phyloP scores from a whole-genome alignment of 805 yeast genomes.

The Zygotorulaspora florentina region DNA sequence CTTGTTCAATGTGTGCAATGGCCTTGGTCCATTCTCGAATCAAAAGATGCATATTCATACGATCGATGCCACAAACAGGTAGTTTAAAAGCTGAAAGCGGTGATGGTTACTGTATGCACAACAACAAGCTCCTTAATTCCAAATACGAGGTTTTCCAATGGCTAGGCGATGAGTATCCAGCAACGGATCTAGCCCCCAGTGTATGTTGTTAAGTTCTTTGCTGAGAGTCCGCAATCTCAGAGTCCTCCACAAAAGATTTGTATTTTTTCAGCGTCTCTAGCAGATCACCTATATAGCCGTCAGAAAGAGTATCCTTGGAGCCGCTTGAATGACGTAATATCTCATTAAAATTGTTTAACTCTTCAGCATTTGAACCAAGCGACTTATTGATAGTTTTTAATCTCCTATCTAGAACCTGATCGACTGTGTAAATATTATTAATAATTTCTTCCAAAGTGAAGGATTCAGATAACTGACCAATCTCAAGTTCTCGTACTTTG shows the following conservation, averaged over 20 bases:
- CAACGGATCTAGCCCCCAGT: slow-evolving; percentile 22
- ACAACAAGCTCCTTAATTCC: slow-evolving; percentile 75
- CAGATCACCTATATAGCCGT: neutral
- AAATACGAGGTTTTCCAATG: slow-evolving; percentile 80
- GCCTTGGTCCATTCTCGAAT: slow-evolving; percentile 90
- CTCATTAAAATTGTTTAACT: slow-evolving; percentile 7
- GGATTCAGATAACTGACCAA: slow-evolving; percentile 12
- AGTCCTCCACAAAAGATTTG: slow-evolving; percentile 1
- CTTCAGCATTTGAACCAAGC: slow-evolving; percentile 5
- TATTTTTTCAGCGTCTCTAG: slow-evolving; percentile 3
- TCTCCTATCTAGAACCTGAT: slow-evolving; percentile 13
- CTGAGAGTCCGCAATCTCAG: neutral
- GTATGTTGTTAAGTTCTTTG: slow-evolving; percentile 23
- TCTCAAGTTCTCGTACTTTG: slow-evolving; percentile 13
- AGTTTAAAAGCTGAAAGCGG: slow-evolving; percentile 55
- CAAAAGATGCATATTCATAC: slow-evolving; percentile 58
- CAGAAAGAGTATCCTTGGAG: neutral
- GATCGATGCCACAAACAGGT: slow-evolving; percentile 48
- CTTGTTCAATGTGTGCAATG: slow-evolving; percentile 96
- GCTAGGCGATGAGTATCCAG: slow-evolving; percentile 41
- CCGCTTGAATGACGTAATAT: slow-evolving; percentile 3
- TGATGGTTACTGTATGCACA: slow-evolving; percentile 68
- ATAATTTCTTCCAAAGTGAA: slow-evolving; percentile 21
- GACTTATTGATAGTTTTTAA: slow-evolving; percentile 9
- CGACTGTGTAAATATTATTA: slow-evolving; percentile 18